Base-by-base conservation (phyloP, 805 yeast genomes). In the Sporopachydermia lactativora region DNA sequence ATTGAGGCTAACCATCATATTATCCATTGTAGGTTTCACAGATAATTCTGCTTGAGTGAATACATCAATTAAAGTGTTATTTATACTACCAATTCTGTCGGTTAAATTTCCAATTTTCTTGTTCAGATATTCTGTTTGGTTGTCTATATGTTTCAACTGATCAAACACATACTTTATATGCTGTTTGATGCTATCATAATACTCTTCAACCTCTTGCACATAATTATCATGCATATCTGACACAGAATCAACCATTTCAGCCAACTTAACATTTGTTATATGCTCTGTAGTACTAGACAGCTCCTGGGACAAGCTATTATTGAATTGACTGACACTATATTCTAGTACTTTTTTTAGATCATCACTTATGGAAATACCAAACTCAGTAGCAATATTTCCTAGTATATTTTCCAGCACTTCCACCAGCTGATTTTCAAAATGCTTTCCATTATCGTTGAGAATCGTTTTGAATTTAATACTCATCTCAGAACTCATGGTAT, bases 141-240 rank as follows among this genome's bases (percentile, higher is more conserved):
- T 24, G 31, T 24, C 31, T 24, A 24, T 24, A 24, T 24, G 31
- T 24, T 24, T 24, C 31, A 24, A 24, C 31, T 24, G 31, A 24
- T 24, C 31, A 24, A 24, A 24, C 31, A 24, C 31, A 24, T 24
- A 24, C 31, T 24, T 24, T 24, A 24, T 24, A 24, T 24, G 31
- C 31, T 24, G 31, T 24, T 24, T 24, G 31, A 24, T 24, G 31
- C 31, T 24, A 24, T 24, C 31, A 24, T 24, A 24, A n/a, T 24
- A 24, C 31, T 24, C 31, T 24, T 24, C 31, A 24, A 24, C 31
- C 31, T 24, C 31, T 24, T 24, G 31, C 31, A 24, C 31, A 24
- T 24, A 24, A 24, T 24, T 24, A 24, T 24, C 31, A 24, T 24
- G 31, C 31, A 24, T 24, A 24, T 24, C 31, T 24, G 31, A 24